Evolutionary conservation across 2,329 filamentous ascomycete genomes (phyloP), one percentile per base, ranked within the genome.

Genomic region (Fusarium sublunatum): DNA sequence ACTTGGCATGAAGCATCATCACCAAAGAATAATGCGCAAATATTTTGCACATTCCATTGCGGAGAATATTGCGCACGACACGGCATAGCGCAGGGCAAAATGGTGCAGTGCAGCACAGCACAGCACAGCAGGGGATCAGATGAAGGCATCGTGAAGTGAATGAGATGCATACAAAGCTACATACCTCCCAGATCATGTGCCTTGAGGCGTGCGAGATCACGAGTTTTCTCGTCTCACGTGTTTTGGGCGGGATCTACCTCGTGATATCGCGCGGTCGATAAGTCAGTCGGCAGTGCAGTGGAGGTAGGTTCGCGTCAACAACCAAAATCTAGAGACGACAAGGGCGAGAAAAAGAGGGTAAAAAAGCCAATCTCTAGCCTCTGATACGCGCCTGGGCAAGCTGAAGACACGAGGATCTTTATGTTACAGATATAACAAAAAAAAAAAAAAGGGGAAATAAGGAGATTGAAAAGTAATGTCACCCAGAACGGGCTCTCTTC

Each of bases 151-250:
- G 58, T 53, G 61, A 65, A 61, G 32, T 64, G 58, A 65, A 56
- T 60, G 63, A 66, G 62, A 65, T 65, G 64, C 62, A 70, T 68
- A 47, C 19, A 58, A 66, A 67, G 67, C 70, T 70, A 78, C 77
- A 77, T 79, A 79, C 78, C 78, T 77, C 66, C 71, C 70, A 74
- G 77, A 80, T 80, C 78, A 79, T 79, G 78, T 80, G 78, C 76
- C 74, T 70, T 68, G 58, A 63, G 64, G 65, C 68, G 59, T 67
- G 64, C 66, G 73, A 77, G 75, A 80, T 80, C 78, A 80, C 78
- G 78, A 78, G 77, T 77, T 77, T 77, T 77, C 41, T 74, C 67
- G 67, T 70, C 76, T 79, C 78, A 79, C 77, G 78, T 80, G 77
- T 77, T 77, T 77, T 77, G 74, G 75, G 74, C 72, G 76, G 76